Base-by-base conservation (phyloP, 108 stramenopile species). In the Fistulifera solaris region DNA sequence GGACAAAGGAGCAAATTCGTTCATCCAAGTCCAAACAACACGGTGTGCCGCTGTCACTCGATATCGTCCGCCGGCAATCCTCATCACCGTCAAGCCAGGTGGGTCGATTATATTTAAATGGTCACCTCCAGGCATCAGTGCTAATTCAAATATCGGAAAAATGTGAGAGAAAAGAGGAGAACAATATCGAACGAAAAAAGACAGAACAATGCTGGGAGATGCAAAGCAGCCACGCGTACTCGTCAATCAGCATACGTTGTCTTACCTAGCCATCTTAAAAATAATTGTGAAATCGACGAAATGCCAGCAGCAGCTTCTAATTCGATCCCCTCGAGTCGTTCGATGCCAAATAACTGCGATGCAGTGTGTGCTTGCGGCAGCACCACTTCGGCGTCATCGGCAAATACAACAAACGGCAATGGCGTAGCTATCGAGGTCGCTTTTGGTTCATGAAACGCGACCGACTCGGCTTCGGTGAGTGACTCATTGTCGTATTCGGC, bases 1-100 rank as follows among this genome's bases (percentile, higher is more conserved):
- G 14, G 54, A 52, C 43, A 73, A 46, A 15, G 61, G 53, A 13
- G 79, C 77, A 72, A 91, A 91, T 49, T 84, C 83, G 58, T 91
- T 91, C 77, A 78, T 91, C 89, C 89, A 89, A n/a, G 81, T 81
- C 89, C 89, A 92, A 25, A 92, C 79, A 14, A 85, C 85, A 4
- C 89, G 79, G 62, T 92, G 89, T 13, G 89, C 84, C 6, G 81
- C 89, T 16, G 89, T 92, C 27, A 86, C 84, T 24, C 89, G 73
- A 77, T 92, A 92, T 51, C 89, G 41, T 19, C 85, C 89, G 23
- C 89, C 89, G 1, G 83, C 79, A 54, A 92, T 92, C 57, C 80
- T 74, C 89, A 92, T 92, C 0, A 92, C 84, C 3, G 89, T 92
- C 48, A 92, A 52, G 23, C 89, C 89, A 18, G 89, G 89, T 4